Evolutionary conservation across 1,139 yeast species (phyloP).

Genomic region (Yamadazyma aaseri): DNA sequence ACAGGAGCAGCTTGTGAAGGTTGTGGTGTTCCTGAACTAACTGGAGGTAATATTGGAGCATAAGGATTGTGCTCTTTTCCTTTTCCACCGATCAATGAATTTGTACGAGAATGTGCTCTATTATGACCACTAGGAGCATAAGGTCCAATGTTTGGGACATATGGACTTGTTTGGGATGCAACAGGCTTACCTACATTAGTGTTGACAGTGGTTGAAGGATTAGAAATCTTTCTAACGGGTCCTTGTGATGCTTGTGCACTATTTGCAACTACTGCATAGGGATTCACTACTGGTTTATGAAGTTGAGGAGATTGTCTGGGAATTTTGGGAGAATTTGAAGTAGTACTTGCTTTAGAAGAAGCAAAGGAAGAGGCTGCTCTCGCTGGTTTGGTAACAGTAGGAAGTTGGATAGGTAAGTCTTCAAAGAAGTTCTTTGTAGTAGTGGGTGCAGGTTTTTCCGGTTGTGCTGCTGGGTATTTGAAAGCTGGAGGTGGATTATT

Average conservation of each 20-base stretch:
- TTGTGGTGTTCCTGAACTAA: slow-evolving; percentile 16
- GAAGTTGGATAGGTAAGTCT: slow-evolving; percentile 45
- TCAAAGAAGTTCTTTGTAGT: slow-evolving; percentile 47
- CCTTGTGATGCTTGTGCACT: slow-evolving; percentile 1
- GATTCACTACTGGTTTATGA: slow-evolving; percentile 17
- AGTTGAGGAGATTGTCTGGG: slow-evolving; percentile 11
- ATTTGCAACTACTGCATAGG: slow-evolving; percentile 16
- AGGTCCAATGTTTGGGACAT: slow-evolving; percentile 48
- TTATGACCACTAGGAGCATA: slow-evolving; percentile 42
- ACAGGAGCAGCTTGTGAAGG: slow-evolving; percentile 3
- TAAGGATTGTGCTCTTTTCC: slow-evolving; percentile 47
- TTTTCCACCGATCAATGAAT: slow-evolving; percentile 42
- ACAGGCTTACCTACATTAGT: slow-evolving; percentile 22
- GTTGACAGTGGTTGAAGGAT: slow-evolving; percentile 14
- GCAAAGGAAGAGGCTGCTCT: slow-evolving; percentile 23
- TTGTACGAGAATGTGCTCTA: slow-evolving; percentile 42
- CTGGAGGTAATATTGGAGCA: slow-evolving; percentile 36
- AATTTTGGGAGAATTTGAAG: slow-evolving; percentile 12
- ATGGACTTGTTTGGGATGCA: slow-evolving; percentile 34
- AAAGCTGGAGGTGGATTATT: slow-evolving; percentile 5
- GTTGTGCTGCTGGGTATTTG: background rate
- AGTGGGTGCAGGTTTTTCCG: slow-evolving; percentile 8
- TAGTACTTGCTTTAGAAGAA: slow-evolving; percentile 6
- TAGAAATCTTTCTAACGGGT: slow-evolving; percentile 8
- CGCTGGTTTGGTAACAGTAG: slow-evolving; percentile 26